phyloP scores from a whole-genome alignment of 1,139 yeast genomes.

The Kodamaea sp. region DNA sequence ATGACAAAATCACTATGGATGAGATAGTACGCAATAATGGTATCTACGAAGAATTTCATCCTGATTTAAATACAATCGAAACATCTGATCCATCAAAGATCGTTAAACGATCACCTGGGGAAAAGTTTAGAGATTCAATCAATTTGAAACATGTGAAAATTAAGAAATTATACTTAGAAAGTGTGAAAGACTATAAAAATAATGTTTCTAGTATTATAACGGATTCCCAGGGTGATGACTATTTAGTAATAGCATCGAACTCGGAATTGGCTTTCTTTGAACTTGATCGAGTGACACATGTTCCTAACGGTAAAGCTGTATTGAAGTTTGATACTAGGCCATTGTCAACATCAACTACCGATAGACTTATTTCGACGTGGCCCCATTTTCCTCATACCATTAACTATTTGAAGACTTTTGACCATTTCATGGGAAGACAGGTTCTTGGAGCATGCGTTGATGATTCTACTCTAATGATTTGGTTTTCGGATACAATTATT shows the following conservation, averaged over 20 bases:
- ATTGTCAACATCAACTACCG: constrained; percentile 34
- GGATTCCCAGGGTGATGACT: constrained; percentile 16
- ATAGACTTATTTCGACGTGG: constrained; percentile 46
- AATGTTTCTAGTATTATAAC: constrained; percentile 21
- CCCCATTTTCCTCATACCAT: constrained; percentile 59
- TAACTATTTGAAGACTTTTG: constrained; percentile 40
- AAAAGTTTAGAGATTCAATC: constrained; percentile 31
- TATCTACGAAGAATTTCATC: constrained; percentile 18
- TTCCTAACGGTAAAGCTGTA: constrained; percentile 26
- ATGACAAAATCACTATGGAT: constrained; percentile 12
- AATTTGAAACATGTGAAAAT: constrained; percentile 24
- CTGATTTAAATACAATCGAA: constrained; percentile 17
- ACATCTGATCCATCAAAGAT: constrained; percentile 25
- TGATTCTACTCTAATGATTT: constrained; percentile 55
- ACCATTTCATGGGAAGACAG: constrained; percentile 29
- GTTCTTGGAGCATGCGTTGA: constrained; percentile 54
- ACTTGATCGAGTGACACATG: constrained; percentile 24
- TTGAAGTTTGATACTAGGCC: constrained; percentile 46
- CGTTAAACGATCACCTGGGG: constrained; percentile 31
- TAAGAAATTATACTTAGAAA: constrained; percentile 22
- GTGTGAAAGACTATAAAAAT: constrained; percentile 35
- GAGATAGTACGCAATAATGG: constrained; percentile 14
- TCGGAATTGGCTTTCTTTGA: constrained; percentile 32
- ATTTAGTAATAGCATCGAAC: constrained; percentile 29
- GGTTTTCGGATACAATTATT: constrained; percentile 34